phyloP scores from a whole-genome alignment of 805 yeast genomes.

The Priceomyces fermenticarens region DNA sequence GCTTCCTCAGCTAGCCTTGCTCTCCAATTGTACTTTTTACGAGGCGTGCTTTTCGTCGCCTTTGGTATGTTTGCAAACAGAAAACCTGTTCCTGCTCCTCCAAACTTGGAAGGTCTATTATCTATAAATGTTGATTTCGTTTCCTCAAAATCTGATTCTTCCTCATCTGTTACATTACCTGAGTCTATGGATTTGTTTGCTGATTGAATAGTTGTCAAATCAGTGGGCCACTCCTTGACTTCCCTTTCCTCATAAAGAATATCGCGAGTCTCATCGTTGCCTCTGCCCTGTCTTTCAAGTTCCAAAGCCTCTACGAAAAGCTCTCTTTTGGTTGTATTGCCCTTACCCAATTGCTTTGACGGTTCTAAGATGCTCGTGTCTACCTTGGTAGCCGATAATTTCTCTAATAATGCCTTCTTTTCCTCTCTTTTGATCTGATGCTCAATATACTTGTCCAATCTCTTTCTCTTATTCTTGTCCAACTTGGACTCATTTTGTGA shows the following conservation, averaged over 20 bases:
- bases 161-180: slow-evolving; percentile 17
- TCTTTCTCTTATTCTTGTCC: slow-evolving; percentile 65
- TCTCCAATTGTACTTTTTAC: slow-evolving; percentile 71
- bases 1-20: slow-evolving; percentile 35
- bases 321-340: slow-evolving; percentile 64
- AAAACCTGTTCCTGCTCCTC: slow-evolving; percentile 67
- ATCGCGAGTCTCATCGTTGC: slow-evolving; percentile 56
- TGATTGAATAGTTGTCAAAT: slow-evolving; percentile 21
- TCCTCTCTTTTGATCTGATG: slow-evolving; percentile 89
- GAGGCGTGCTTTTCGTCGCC: slow-evolving; percentile 12
- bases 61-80: slow-evolving; percentile 58
- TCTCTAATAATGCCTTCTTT: slow-evolving; percentile 70
- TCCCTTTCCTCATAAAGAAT: slow-evolving; percentile 69
- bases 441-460: slow-evolving; percentile 89
- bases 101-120: slow-evolving; percentile 59
- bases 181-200: slow-evolving; percentile 3
- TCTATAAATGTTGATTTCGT: slow-evolving; percentile 55
- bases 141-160: slow-evolving; percentile 17
- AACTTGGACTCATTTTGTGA: slow-evolving; percentile 57
- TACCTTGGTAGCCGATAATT: slow-evolving; percentile 62
- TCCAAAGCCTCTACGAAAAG: slow-evolving; percentile 71
- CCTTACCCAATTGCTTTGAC: slow-evolving; percentile 76
- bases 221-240: slow-evolving; percentile 54
- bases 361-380: slow-evolving; percentile 71
- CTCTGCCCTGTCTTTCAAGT: slow-evolving; percentile 70